phyloP scores from a whole-genome alignment of 2,329 filamentous ascomycete species.

The Fusarium chuoi region DNA sequence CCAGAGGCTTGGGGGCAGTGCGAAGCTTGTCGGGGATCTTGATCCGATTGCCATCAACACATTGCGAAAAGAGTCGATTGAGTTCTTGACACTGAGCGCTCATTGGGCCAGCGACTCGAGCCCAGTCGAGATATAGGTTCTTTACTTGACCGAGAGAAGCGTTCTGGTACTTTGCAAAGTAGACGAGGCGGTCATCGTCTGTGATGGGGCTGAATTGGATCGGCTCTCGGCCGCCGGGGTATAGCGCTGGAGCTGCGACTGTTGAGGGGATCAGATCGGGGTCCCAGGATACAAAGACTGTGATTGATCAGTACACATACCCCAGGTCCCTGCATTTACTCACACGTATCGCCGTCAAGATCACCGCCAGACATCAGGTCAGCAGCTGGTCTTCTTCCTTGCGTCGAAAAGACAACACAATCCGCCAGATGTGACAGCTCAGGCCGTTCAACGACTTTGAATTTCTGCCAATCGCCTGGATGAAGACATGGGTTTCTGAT shows the following conservation, averaged over 20 bases:
- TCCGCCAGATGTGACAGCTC: neutral
- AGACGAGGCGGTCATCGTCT: neutral
- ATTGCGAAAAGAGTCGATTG: slow-evolving; percentile 8
- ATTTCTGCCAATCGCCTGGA: slow-evolving; percentile 6
- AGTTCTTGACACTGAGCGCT: slow-evolving; percentile 3
- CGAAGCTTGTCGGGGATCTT: neutral
- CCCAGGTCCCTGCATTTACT: accelerated
- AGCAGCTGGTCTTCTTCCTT: neutral
- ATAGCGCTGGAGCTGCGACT: neutral
- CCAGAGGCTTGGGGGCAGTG: neutral
- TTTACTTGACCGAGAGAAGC: neutral
- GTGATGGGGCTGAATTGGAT: neutral
- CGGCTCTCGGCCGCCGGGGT: neutral
- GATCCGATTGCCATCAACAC: slow-evolving; percentile 5
- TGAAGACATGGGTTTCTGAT: slow-evolving; percentile 12
- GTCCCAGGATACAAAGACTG: slow-evolving; percentile 12
- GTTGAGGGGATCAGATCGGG: neutral
- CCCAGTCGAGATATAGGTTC: slow-evolving; percentile 10
- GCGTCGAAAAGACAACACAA: neutral
- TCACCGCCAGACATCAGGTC: slow-evolving; percentile 8
- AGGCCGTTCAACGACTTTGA: neutral
- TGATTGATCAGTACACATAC: accelerated
- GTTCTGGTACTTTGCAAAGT: neutral
- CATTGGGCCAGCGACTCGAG: neutral
- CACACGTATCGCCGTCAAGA: neutral